A percentile compares a stretch with the other conserved stretches of the same genome.
These are phyloP conservation scores for Melampsora americana DNA, from an alignment of 1,284 basidiomycete genomes.

Conservation along the genomic window DNA sequence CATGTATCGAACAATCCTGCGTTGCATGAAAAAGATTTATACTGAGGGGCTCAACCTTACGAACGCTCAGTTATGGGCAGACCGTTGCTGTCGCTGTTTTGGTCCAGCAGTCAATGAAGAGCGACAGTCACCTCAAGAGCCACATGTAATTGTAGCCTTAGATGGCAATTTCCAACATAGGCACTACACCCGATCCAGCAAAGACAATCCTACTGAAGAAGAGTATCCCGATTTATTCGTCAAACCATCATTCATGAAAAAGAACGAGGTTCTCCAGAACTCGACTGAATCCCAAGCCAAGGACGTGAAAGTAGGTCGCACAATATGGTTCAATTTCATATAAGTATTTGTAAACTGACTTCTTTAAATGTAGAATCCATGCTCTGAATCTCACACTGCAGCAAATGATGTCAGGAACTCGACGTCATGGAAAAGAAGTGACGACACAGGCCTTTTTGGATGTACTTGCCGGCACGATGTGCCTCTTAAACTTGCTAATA, in stretches of 20 bases:
- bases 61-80: background rate
- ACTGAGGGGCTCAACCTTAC: background rate
- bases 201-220: too few relatives aligned
- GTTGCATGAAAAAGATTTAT: background rate
- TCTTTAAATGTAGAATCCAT: background rate
- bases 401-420: too few relatives aligned
- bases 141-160: too few relatives aligned
- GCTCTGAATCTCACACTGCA: slow-evolving; percentile 11
- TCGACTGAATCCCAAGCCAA: background rate
- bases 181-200: too few relatives aligned
- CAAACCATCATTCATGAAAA: background rate
- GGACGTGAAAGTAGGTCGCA: background rate
- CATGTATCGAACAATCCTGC: background rate
- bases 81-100: slow-evolving; percentile 7
- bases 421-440: too few relatives aligned
- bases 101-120: background rate
- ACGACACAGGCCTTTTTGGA: too few relatives aligned
- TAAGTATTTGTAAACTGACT: background rate
- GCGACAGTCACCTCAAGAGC: too few relatives aligned
- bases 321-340: background rate
- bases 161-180: too few relatives aligned
- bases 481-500: slow-evolving; percentile 2
- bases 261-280: background rate
- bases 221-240: slow-evolving; percentile 12
- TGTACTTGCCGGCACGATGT: slow-evolving; percentile 10